These are phyloP conservation scores for Neurospora terricola DNA, from an alignment of 495 filamentous ascomycete genomes.

Conservation along the genomic window DNA sequence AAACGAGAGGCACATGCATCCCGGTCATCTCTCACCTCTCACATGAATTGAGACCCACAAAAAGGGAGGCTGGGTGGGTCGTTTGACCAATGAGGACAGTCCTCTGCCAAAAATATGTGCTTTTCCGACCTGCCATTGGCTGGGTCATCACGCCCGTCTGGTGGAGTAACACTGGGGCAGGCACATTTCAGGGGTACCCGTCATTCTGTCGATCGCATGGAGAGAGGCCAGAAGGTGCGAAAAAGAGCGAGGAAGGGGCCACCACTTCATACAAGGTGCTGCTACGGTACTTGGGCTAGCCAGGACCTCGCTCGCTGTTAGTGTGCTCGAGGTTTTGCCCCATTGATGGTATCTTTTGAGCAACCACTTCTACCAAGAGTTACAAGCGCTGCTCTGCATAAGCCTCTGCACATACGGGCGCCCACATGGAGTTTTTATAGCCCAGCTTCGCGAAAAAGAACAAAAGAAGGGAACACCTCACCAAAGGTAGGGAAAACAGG, in stretches of 20 bases:
- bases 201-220: slow-evolving; percentile 14
- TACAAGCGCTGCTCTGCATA: not conserved
- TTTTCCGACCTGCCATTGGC: slow-evolving; percentile 10
- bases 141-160: slow-evolving; percentile 2
- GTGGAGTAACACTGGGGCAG: slow-evolving; percentile 8
- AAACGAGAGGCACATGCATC: not conserved
- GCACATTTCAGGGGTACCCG: slow-evolving; percentile 19
- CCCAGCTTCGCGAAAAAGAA: not conserved
- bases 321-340: not conserved
- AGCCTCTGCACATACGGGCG: not conserved
- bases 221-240: not conserved
- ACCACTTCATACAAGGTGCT: not conserved
- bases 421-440: not conserved
- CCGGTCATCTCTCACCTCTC: not conserved
- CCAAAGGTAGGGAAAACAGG: not conserved
- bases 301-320: not conserved
- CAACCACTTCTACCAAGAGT: not conserved
- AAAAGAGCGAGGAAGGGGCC: not conserved
- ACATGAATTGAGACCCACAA: slow-evolving; percentile 8
- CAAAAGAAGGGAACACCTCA: not conserved
- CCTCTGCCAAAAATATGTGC: slow-evolving; percentile 4
- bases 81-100: slow-evolving; percentile 13
- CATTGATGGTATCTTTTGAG: not conserved
- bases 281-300: not conserved
- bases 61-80: slow-evolving; percentile 1